Percentiles rank a stretch among this genome's conserved stretches.
Conservation (phyloP, 257 asterid species). For the Gentiana straminea region DNA sequence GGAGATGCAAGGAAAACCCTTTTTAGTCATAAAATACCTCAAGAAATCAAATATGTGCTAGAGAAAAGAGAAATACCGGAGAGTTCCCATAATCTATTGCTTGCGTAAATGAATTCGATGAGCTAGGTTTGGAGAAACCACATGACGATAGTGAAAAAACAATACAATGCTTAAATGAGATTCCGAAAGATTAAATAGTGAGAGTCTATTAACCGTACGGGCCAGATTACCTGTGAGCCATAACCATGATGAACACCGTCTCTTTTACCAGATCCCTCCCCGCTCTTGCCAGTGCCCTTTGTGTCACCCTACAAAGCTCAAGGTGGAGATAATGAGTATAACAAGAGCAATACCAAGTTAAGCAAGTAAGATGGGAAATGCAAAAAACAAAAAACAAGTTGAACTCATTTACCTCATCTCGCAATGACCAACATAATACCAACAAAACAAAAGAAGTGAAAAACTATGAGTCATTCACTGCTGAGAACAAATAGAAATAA, state of each 20-base stretch:
- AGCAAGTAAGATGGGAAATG: neutral
- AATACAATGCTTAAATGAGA: neutral
- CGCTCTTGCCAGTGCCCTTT: constrained; percentile 2
- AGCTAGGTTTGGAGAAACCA: constrained; percentile 37
- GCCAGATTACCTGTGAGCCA: too few relatives aligned
- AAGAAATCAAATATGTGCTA: neutral
- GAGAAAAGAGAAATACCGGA: constrained; percentile 39
- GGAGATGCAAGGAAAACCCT: neutral
- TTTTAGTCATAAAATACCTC: neutral
- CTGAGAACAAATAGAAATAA: neutral
- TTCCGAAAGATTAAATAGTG: neutral
- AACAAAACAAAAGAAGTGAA: neutral
- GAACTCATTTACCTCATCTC: neutral
- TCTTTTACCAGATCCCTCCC: constrained; percentile 5
- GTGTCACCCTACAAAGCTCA: constrained; percentile 6
- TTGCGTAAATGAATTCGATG: constrained; percentile 70
- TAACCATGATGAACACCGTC: constrained; percentile 1
- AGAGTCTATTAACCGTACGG: neutral
- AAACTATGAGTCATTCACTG: neutral
- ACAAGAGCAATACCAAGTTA: constrained; percentile 1
- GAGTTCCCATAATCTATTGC: constrained; percentile 58
- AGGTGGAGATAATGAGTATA: neutral
- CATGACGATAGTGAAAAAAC: neutral
- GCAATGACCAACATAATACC: neutral
- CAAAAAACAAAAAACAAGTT: neutral